Base-by-base conservation (phyloP, 306 rosid genomes). In the Ammopiptanthus mongolicus region DNA sequence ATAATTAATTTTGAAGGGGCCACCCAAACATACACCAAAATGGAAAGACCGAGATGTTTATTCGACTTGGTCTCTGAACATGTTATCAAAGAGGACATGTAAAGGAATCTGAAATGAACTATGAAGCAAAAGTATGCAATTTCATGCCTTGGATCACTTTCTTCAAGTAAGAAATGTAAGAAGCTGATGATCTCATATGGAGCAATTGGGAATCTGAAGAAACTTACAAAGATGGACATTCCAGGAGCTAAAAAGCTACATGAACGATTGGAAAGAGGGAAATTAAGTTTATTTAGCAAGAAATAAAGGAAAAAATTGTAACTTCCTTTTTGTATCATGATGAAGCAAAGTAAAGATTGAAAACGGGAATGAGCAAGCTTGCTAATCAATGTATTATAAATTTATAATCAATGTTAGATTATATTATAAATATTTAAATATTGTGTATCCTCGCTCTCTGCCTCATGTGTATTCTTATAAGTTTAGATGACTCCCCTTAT, bases 161-260 rank as follows among this genome's bases (percentile, higher is more conserved):
- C 89, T 44, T 82, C 92, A 0, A 84, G 97, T 78, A 87, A 88
- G 87, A 90, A 87, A 66, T 87, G 98, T 60, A 95, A 85, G 91
- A 89, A 87, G 86, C 81, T 95, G 82, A 95, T 95, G 96, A 85
- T 88, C 41, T 90, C 98, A 0, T 92, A 91, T 71, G 98, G 98
- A 17, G 98, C 98, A 36, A 86, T 95, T n/a, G 98, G 98, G 59
- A 91, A 95, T 77, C 86, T 95, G 44, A 95, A 91, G 91, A 95
- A 95, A 74, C 98, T 90, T 1, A 85, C 84, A 5, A 97, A 91
- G 85, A 95, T 91, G 98, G 97, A 91, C 18, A 84, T 88, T 60
- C 91, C 96, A 0, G 96, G 98, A 55, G 93, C 97, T 48, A 90
- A 84, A 78, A 91, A 87, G 89, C 83, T 95, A 31, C 92, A 84